Conservation (phyloP, 2,329 filamentous ascomycete species). For the Colletotrichum endophyticum region DNA sequence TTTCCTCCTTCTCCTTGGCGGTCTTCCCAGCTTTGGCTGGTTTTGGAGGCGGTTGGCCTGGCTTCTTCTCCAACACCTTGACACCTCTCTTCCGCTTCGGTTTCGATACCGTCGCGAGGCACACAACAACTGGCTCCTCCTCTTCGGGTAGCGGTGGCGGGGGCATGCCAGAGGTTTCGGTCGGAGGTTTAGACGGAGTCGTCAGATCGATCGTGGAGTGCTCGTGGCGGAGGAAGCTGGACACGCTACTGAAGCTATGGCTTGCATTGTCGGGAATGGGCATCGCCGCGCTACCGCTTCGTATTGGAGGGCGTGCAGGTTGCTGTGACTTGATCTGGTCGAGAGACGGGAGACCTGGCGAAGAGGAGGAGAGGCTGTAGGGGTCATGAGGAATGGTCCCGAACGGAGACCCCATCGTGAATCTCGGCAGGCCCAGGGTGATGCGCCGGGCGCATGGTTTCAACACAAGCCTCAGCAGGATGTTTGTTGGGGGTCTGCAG, state of each 20-base stretch:
- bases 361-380: conserved; percentile 51
- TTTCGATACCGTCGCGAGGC: conserved; percentile 4
- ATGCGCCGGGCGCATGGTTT: conserved; percentile 55
- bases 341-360: conserved; percentile 60
- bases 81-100: conserved; percentile 13
- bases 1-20: neutral
- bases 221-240: conserved; percentile 10
- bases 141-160: neutral
- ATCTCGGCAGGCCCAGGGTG: conserved; percentile 34
- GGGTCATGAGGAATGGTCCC: conserved; percentile 30
- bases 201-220: conserved; percentile 13
- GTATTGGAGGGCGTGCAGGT: neutral
- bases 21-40: neutral
- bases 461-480: conserved; percentile 30
- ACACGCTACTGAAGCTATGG: neutral
- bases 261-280: neutral
- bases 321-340: conserved; percentile 50
- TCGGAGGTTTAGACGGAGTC: neutral
- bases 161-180: neutral
- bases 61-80: conserved; percentile 18
- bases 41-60: neutral
- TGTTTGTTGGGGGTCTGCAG: conserved; percentile 8
- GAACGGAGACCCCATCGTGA: conserved; percentile 37
- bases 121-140: conserved; percentile 1
- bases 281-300: neutral